Percentiles rank a stretch among this genome's conserved stretches.
Conservation (phyloP, 2,329 filamentous ascomycete genomes). For the Cladosporium austrohemisphaericum region DNA sequence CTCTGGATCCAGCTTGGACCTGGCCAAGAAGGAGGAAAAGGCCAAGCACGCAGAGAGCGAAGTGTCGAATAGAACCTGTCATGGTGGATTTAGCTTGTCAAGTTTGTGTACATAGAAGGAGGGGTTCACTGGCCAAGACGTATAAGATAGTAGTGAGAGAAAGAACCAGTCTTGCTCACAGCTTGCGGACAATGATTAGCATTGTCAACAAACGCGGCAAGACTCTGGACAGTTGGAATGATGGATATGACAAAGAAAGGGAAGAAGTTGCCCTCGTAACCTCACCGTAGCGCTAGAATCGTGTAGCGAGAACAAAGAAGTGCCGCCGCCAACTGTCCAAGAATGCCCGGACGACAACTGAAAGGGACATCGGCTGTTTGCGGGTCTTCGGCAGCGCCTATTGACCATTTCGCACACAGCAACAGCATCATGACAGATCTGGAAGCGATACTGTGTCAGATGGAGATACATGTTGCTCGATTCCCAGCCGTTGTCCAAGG, state of each 20-base stretch:
- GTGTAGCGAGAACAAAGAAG: slow-evolving; percentile 1
- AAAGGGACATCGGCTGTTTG: slow-evolving; percentile 3
- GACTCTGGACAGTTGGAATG: not conserved
- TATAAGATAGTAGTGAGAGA: not conserved
- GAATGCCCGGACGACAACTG: not conserved
- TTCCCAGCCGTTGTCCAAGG: too few relatives aligned
- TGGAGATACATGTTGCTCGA: not conserved
- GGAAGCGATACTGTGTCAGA: not conserved
- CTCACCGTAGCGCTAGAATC: not conserved
- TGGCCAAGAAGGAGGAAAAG: slow-evolving; percentile 9
- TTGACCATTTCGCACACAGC: not conserved
- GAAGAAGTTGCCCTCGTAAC: slow-evolving; percentile 10
- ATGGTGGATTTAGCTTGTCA: slow-evolving; percentile 7
- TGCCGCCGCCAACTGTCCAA: not conserved
- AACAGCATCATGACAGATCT: not conserved
- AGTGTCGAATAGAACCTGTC: slow-evolving; percentile 7
- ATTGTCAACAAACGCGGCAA: slow-evolving; percentile 6
- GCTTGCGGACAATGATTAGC: not conserved
- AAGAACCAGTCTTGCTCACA: not conserved
- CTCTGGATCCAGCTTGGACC: slow-evolving; percentile 13
- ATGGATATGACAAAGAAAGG: slow-evolving; percentile 5
- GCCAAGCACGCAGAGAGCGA: slow-evolving; percentile 8
- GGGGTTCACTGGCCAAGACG: slow-evolving; percentile 4
- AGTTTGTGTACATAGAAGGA: not conserved
- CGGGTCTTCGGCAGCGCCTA: not conserved